Evolutionary conservation across 1,284 basidiomycete species (phyloP), one percentile per base, ranked within the genome.

Genomic region (Microbotryum saponariae): DNA sequence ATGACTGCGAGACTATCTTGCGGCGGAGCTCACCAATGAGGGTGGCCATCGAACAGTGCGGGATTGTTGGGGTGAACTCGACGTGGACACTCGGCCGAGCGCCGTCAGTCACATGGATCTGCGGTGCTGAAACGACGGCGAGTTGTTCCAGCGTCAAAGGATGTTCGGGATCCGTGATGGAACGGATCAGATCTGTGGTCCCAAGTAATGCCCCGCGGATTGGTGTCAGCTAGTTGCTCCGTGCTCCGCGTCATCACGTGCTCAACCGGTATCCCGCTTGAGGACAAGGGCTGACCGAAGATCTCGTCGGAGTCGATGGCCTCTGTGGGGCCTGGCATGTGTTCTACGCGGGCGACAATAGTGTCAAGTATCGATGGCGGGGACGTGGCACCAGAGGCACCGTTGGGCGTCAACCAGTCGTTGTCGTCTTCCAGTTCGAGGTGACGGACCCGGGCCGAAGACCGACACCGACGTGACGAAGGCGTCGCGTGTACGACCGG

Each of bases 41-140:
- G 2, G 93, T 97, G 4, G 92, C 94, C 90, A 96, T 93, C 54
- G 90, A 91, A 73, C 94, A 99, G 74, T 98, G 94, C 6, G 96
- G 96, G 31, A 97, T 93, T 0, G 94, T 99, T 2, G 96, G 96
- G 7, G 94, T 97, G 71, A 96, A 91, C 73, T 91, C 89, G 62
- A 97, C 85, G 33, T 84, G 79, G 42, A 98, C 81, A 33, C 72
- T 68, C 50, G 84, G 82, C 1, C 66, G 61, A n/a, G 60, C 42
- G 71, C 91, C 89, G 27, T 82, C 75, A 6, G 79, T 78, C 47
- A 97, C 82, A 44, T 80, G 81, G 64, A 97, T 87, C 73, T 98
- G 93, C 16, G 88, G 83, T 5, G 85, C 83, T 51, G 91, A 93
- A 46, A 99, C 93, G 31, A 98, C 94, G 21, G 90, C 87, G 16